A percentile compares a stretch with the other conserved stretches of the same genome.
Conservation (phyloP, 1,284 basidiomycete species). For the Melanopsichium pennsylvanicum region DNA sequence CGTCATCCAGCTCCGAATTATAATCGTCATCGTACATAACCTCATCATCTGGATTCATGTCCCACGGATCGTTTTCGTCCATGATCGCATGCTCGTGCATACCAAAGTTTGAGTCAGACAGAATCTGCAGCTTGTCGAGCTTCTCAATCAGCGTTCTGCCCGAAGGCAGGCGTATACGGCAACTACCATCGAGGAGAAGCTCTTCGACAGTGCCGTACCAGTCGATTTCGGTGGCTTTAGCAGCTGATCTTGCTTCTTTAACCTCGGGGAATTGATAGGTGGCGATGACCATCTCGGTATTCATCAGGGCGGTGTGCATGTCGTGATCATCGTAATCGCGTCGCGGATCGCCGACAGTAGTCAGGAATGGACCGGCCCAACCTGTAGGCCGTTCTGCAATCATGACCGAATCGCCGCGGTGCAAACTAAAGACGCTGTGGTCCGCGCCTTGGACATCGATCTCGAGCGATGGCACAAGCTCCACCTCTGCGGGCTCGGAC, state of each 20-base stretch:
- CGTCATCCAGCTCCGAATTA: slow-evolving; percentile 13
- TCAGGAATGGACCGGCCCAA: slow-evolving; percentile 35
- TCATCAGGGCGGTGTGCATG: slow-evolving; percentile 32
- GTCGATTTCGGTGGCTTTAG: slow-evolving; percentile 53
- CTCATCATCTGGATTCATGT: slow-evolving; percentile 9
- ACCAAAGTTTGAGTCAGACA: slow-evolving; percentile 38
- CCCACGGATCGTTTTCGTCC: slow-evolving; percentile 32
- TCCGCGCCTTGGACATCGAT: slow-evolving; percentile 78
- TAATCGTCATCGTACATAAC: slow-evolving; percentile 31
- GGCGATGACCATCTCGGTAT: slow-evolving; percentile 23
- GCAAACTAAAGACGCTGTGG: slow-evolving; percentile 73
- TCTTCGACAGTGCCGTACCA: slow-evolving; percentile 69
- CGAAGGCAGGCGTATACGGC: slow-evolving; percentile 64
- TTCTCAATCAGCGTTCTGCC: slow-evolving; percentile 55
- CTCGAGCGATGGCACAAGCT: slow-evolving; percentile 83
- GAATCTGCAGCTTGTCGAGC: slow-evolving; percentile 45
- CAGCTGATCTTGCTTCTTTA: slow-evolving; percentile 9
- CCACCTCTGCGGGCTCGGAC: slow-evolving; percentile 65
- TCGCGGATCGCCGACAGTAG: slow-evolving; percentile 40
- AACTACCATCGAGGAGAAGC: slow-evolving; percentile 66
- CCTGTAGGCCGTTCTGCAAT: slow-evolving; percentile 75
- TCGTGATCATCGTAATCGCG: slow-evolving; percentile 27
- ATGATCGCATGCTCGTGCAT: slow-evolving; percentile 36
- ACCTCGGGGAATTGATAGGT: neutral
- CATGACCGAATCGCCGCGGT: slow-evolving; percentile 83